Evolutionary conservation across 2,329 filamentous ascomycete species (phyloP).

Genomic region (Hypomyces perniciosus): DNA sequence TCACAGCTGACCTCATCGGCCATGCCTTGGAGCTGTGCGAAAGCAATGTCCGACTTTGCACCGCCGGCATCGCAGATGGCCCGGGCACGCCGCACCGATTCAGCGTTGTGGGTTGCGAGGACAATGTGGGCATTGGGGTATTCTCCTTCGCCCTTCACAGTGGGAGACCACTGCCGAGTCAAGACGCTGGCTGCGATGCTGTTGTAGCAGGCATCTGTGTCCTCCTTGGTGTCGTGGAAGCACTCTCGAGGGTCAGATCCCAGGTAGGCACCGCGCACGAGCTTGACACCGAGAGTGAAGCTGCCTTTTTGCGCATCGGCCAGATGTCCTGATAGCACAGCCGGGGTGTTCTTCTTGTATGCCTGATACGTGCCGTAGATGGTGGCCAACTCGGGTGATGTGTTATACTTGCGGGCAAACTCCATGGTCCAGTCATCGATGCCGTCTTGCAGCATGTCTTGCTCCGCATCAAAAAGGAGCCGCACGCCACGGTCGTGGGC

Average conservation of each 20-base stretch:
- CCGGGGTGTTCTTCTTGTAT: slow-evolving; percentile 61
- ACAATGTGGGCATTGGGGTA: slow-evolving; percentile 61
- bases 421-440: slow-evolving; percentile 75
- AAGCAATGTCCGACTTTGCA: slow-evolving; percentile 35
- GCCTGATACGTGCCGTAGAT: slow-evolving; percentile 79
- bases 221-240: slow-evolving; percentile 65
- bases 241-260: slow-evolving; percentile 62
- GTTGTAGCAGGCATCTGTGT: slow-evolving; percentile 69
- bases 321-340: slow-evolving; percentile 54
- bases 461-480: slow-evolving; percentile 82
- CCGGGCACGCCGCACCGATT: slow-evolving; percentile 57
- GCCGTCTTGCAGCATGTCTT: slow-evolving; percentile 68
- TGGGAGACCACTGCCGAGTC: slow-evolving; percentile 40
- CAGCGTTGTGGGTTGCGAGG: slow-evolving; percentile 76
- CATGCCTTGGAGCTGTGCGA: slow-evolving; percentile 84
- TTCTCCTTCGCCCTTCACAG: slow-evolving; percentile 29
- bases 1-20: slow-evolving; percentile 82
- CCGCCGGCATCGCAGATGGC: slow-evolving; percentile 42
- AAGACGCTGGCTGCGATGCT: slow-evolving; percentile 62
- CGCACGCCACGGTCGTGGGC: slow-evolving; percentile 63
- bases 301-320: slow-evolving; percentile 49
- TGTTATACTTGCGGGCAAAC: slow-evolving; percentile 75
- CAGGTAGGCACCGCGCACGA: slow-evolving; percentile 71
- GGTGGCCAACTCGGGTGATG: slow-evolving; percentile 54
- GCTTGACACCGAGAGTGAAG: slow-evolving; percentile 66